Conservation (phyloP, 1,139 yeast species). For the Saccharomycopsis phalli region DNA sequence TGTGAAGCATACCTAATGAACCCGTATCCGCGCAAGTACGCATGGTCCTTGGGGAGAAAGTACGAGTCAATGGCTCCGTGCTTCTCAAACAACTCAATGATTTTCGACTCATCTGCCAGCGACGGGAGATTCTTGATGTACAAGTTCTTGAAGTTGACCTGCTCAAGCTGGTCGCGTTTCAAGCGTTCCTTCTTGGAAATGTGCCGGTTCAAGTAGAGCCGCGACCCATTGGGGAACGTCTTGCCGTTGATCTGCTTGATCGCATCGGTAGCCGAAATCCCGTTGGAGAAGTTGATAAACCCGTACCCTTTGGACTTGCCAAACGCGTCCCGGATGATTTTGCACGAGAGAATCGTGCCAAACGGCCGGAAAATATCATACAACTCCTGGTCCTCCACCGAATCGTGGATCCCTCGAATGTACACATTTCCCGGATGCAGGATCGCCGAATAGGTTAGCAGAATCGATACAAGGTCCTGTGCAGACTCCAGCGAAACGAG, state of each 20-base stretch:
- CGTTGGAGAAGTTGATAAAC: constrained; percentile 36
- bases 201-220: constrained; percentile 40
- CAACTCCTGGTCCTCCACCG: constrained; percentile 33
- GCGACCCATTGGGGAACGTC: constrained; percentile 26
- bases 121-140: constrained; percentile 37
- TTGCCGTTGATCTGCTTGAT: constrained; percentile 36
- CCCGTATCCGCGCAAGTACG: constrained; percentile 29
- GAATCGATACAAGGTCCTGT: constrained; percentile 10
- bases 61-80: constrained; percentile 38
- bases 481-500: neutral
- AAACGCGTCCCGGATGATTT: constrained; percentile 34
- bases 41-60: constrained; percentile 33
- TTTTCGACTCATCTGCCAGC: constrained; percentile 27
- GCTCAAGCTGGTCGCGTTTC: constrained; percentile 29
- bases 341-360: constrained; percentile 37
- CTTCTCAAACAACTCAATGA: constrained; percentile 30
- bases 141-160: constrained; percentile 33
- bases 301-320: constrained; percentile 40
- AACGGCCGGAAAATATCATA: constrained; percentile 32
- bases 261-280: constrained; percentile 37
- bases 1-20: constrained; percentile 32
- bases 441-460: constrained; percentile 34
- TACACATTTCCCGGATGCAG: constrained; percentile 62
- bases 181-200: constrained; percentile 43
- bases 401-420: constrained; percentile 40